Conservation (phyloP, 2,329 filamentous ascomycete genomes). For the Plenodomus tracheiphilus region DNA sequence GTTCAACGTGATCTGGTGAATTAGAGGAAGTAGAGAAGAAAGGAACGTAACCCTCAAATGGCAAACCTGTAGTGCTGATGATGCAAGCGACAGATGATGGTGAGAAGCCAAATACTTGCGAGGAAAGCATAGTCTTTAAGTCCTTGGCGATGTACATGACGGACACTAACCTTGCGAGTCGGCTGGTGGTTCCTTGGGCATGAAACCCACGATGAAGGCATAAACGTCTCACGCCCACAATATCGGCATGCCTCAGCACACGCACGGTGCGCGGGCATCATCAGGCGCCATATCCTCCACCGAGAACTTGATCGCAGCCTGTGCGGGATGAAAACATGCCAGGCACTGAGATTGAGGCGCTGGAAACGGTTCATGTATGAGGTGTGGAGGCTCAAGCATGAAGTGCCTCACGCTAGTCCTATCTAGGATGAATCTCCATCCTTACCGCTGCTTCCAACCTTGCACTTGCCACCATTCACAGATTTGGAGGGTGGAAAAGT, state of each 20-base stretch:
- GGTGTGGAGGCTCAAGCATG: conserved; percentile 29
- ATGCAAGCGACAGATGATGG: conserved; percentile 40
- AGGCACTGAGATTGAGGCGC: conserved; percentile 38
- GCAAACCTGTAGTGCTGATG: conserved; percentile 28
- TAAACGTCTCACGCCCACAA: conserved; percentile 41
- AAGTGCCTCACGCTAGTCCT: conserved; percentile 26
- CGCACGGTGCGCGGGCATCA: conserved; percentile 32
- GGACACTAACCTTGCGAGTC: conserved; percentile 29
- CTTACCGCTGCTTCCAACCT: conserved; percentile 13
- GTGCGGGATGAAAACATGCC: conserved; percentile 22
- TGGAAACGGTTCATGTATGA: conserved; percentile 44
- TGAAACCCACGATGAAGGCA: conserved; percentile 48
- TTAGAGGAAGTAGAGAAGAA: conserved; percentile 41
- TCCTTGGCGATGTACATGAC: conserved; percentile 40
- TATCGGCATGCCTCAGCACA: conserved; percentile 29
- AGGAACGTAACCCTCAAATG: conserved; percentile 48
- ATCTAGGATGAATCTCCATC: conserved; percentile 13
- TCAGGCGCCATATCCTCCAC: conserved; percentile 28
- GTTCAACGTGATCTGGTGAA: conserved; percentile 48
- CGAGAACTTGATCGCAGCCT: conserved; percentile 34
- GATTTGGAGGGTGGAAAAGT: conserved; percentile 29
- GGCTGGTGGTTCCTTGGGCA: conserved; percentile 39
- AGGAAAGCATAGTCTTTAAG: conserved; percentile 35
- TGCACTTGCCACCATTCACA: conserved; percentile 10
- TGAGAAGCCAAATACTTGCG: conserved; percentile 32